Evolutionary conservation across 441 rosid genomes (phyloP).

Genomic region (Erodium moschatum): DNA sequence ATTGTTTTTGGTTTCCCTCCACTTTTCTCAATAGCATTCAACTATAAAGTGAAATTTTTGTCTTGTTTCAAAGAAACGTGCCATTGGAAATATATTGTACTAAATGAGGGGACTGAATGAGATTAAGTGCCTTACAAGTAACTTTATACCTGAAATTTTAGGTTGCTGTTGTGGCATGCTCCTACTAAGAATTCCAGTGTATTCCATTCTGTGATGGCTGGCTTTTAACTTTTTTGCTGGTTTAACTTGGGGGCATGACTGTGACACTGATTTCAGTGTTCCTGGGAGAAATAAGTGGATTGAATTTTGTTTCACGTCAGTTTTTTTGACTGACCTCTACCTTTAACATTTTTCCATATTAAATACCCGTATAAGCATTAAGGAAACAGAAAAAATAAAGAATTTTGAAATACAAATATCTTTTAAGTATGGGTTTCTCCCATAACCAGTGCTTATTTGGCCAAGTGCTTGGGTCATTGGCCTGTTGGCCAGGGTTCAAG

Average conservation of each 20-base stretch:
- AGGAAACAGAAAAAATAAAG: not conserved
- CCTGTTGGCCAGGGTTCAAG: not conserved
- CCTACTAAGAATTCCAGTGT: not conserved
- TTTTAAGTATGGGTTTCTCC: not conserved
- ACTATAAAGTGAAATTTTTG: not conserved
- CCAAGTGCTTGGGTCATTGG: not conserved
- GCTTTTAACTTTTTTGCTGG: not conserved
- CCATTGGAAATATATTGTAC: not conserved
- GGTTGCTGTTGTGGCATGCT: not conserved
- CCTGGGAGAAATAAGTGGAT: not conserved
- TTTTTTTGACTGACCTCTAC: not conserved
- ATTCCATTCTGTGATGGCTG: not conserved
- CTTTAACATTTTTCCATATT: not conserved
- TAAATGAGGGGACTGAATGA: not conserved
- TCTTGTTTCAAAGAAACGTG: not conserved
- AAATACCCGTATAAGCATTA: not conserved
- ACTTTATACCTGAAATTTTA: not conserved
- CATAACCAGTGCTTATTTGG: not conserved
- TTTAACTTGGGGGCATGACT: not conserved
- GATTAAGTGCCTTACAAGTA: not conserved
- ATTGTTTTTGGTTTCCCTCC: not conserved
- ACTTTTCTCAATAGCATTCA: not conserved
- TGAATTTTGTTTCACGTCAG: not conserved
- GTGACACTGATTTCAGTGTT: constrained; percentile 1
- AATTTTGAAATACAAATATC: not conserved